phyloP scores from a whole-genome alignment of 257 asterid genomes.

The Solanum chmielewskii region DNA sequence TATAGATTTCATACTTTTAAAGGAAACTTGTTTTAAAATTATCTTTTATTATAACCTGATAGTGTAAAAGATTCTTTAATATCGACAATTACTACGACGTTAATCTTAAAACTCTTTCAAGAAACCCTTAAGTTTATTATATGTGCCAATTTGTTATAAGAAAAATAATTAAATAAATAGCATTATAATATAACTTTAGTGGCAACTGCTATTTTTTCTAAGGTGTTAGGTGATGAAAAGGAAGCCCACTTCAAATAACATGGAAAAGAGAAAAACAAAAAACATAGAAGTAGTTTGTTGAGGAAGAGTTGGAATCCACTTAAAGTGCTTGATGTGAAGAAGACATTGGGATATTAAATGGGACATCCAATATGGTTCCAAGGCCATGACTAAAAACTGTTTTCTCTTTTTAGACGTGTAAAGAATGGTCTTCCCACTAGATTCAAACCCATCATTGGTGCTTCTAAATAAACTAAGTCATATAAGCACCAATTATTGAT shows the following conservation, averaged over 20 bases:
- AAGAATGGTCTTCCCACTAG: slow-evolving; percentile 55
- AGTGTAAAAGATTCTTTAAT: background rate
- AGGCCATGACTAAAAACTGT: slow-evolving; percentile 8
- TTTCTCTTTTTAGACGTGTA: slow-evolving; percentile 46
- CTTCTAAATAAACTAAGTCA: slow-evolving; percentile 30
- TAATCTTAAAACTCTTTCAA: background rate
- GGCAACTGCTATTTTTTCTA: background rate
- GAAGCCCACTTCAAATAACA: slow-evolving; percentile 26
- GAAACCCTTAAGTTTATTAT: background rate
- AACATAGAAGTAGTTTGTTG: slow-evolving; percentile 13
- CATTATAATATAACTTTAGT: background rate
- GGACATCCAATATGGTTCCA: slow-evolving; percentile 27
- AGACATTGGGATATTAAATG: slow-evolving; percentile 27
- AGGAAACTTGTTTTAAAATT: background rate
- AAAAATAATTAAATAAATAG: background rate
- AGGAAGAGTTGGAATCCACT: slow-evolving; percentile 70
- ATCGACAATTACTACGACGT: too few relatives aligned
- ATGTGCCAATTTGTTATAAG: too few relatives aligned
- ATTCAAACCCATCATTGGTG: slow-evolving; percentile 38
- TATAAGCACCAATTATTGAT: slow-evolving; percentile 52
- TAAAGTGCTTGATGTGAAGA: slow-evolving; percentile 39
- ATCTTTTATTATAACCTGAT: background rate
- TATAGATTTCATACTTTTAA: background rate
- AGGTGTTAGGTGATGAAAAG: slow-evolving; percentile 60
- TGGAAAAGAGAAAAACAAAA: background rate